Evolutionary conservation across 2,329 filamentous ascomycete species (phyloP), one percentile per base, ranked within the genome.

Genomic region (Fusarium brevicatenulatum): DNA sequence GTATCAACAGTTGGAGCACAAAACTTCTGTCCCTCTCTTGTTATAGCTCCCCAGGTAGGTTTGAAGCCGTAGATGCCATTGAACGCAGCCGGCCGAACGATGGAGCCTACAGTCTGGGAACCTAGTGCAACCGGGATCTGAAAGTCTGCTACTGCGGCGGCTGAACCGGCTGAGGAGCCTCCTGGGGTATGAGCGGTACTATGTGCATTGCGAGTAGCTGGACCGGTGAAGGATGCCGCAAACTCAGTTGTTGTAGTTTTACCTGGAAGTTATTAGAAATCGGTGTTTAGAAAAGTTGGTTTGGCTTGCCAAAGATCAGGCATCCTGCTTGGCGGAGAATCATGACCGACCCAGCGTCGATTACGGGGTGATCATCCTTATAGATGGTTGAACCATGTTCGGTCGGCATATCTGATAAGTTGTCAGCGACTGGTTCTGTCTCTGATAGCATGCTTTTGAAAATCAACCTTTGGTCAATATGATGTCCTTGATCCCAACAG

Each of bases 91-190:
- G 91, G 91, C 0, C 91, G 86, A 49, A 93, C 88, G 1, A 85
- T 88, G 66, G 88, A 91, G 0, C 91, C 91, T 5, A 87, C 89
- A 0, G 91, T 93, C 76, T 93, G 91, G 0, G 91, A 91, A 1
- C 90, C 91, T 0, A 93, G 81, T 0, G 82, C 86, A 16, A 93
- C 75, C 0, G 90, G 89, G 1, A 86, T 86, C 70, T 93, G 91
- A 58, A 87, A 87, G 70, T 93, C 91, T 11, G 83, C 91, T 1
- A 93, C 90, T 1, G 89, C 90, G 0, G 91, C 90, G 0, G 85
- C 91, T 1, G 91, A 92, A 0, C 91, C 91, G 0, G 90, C 89
- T 0, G 90, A 92, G 0, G 91, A 92, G 25, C 91, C 90, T 1
- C 91, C 90, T 0, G 90, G 90, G 0, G 90, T 92, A 3, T 91